Base-by-base conservation (phyloP, 1,139 yeast species). In the Yamadazyma triangularis region DNA sequence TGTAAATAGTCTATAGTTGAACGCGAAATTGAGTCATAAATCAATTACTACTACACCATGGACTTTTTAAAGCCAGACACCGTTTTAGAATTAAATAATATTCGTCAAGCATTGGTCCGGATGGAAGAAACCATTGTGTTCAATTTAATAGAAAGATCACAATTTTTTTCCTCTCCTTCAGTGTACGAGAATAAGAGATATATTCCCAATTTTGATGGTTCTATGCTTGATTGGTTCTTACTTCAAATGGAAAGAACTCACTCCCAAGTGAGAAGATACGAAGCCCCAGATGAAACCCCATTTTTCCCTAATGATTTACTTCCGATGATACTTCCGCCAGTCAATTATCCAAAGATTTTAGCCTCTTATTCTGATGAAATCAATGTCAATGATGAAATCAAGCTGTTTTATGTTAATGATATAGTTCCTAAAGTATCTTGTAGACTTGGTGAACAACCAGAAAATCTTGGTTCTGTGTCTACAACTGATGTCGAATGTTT, bases 91-190 rank as follows among this genome's bases (percentile, higher is more conserved):
- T 66, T 91, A 40, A 66, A 66, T 48, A 88, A 91, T 56, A 91
- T 91, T 48, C 79, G 98, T 42, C 78, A 75, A 40, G 85, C 89
- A 13, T 67, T 91, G 33, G 81, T 88, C 26, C 77, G 96, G 31
- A 87, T 91, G 96, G 98, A 91, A 51, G 98, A 91, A 56, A 83
- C 96, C 8, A 88, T 91, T 47, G 85, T 91, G 41, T 91, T 89
- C 67, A 85, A 83, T 37, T 73, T 91, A 45, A 89, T 91, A 40
- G 98, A 91, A 57, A 71, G 98, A 42, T 86, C 96, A 3, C 96
- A 89, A 58, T 91, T 87, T 52, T 80, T 66, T 47, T 71, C 75
- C 24, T 80, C 89, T 33, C 83, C 84, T 2, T 72, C 87, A 13
- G 88, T 88, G 10, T 91, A 91, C 56, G 70, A 72, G 44, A 51